These are phyloP conservation scores for Pelagophyceae sp. DNA, from an alignment of 352 stramenopile genomes.

Conservation along the genomic window DNA sequence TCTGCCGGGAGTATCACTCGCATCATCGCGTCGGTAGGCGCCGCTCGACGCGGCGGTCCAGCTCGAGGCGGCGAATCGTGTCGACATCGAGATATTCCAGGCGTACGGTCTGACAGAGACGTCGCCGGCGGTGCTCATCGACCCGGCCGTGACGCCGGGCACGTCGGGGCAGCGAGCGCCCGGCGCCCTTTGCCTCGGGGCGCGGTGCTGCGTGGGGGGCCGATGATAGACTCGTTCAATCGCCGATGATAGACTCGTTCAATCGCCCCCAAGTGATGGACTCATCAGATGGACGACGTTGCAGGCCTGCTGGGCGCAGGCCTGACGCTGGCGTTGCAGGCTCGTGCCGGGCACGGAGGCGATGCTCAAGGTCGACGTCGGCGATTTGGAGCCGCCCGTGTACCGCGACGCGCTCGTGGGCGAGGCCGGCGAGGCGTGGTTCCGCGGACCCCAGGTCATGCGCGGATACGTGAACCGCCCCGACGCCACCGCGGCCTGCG, in stretches of 20 bases:
- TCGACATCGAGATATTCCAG: conserved; percentile 31
- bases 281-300: too few species aligned
- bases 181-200: too few species aligned
- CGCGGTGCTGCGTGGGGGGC: too few species aligned
- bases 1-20: too few species aligned
- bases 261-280: too few species aligned
- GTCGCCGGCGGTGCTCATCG: not conserved
- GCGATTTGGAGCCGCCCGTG: conserved; percentile 37
- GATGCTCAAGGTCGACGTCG: conserved; percentile 42
- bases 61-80: conserved; percentile 39
- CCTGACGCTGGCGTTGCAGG: too few species aligned
- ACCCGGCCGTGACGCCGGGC: not conserved
- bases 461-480: conserved; percentile 72
- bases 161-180: conserved; percentile 30
- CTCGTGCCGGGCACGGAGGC: conserved; percentile 52
- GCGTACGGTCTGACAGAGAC: conserved; percentile 39
- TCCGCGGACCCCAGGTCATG: conserved; percentile 73
- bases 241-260: too few species aligned
- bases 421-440: conserved; percentile 58
- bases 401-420: conserved; percentile 26
- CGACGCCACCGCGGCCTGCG: conserved; percentile 63
- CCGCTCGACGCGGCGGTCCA: conserved; percentile 44
- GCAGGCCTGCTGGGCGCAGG: too few species aligned
- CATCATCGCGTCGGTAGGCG: too few species aligned
- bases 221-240: too few species aligned